Percentiles rank a stretch among this genome's conserved stretches.
phyloP scores from a whole-genome alignment of 306 rosid species.

The Malus fusca region DNA sequence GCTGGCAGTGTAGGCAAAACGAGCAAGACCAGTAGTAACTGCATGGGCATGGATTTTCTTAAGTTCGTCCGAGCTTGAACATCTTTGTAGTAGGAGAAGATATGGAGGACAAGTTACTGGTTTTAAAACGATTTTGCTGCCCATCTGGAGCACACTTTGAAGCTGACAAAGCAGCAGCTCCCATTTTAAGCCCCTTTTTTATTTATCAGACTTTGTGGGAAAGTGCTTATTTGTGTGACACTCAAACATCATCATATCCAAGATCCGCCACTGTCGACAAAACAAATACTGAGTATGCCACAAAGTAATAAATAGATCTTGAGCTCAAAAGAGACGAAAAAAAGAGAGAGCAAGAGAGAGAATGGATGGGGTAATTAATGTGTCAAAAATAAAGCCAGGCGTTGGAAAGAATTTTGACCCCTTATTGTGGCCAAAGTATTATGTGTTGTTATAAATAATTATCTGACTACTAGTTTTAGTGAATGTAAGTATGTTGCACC shows the following conservation, averaged over 20 bases:
- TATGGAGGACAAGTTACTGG: not conserved
- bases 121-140: not conserved
- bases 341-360: not conserved
- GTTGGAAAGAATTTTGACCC: not conserved
- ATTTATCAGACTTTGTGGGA: not conserved
- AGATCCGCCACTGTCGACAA: not conserved
- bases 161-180: not conserved
- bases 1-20: constrained; percentile 15
- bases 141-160: constrained; percentile 1
- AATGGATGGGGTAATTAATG: not conserved
- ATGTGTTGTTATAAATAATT: not conserved
- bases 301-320: not conserved
- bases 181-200: not conserved
- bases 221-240: not conserved
- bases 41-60: constrained; percentile 23
- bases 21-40: constrained; percentile 17
- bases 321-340: not conserved
- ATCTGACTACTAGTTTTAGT: not conserved
- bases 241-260: not conserved
- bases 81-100: constrained; percentile 17
- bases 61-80: constrained; percentile 9
- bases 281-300: not conserved
- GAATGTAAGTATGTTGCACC: not conserved
- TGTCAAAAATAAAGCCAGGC: not conserved
- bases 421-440: not conserved